A percentile compares a stretch with the other conserved stretches of the same genome.
Conservation (phyloP, 805 yeast genomes). For the Candida dendrica region DNA sequence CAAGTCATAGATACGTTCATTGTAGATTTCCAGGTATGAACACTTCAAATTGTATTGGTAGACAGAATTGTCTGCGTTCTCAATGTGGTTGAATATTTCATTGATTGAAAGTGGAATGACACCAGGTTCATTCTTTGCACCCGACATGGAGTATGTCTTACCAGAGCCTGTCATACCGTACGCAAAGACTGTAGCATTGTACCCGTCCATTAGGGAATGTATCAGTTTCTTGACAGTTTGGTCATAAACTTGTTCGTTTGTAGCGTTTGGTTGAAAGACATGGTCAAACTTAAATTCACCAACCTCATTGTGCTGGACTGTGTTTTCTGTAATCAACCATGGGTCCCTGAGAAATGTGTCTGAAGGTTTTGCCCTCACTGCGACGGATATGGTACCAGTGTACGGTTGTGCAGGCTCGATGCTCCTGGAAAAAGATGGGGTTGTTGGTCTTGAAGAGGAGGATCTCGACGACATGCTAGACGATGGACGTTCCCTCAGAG, state of each 20-base stretch:
- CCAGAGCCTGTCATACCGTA: constrained; percentile 98
- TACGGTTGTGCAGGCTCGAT: constrained; percentile 26
- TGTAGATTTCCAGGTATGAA: constrained; percentile 85
- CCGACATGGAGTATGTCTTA: constrained; percentile 88
- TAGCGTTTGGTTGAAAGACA: constrained; percentile 53
- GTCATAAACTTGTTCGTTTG: constrained; percentile 57
- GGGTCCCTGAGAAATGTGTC: constrained; percentile 23
- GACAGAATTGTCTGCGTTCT: constrained; percentile 15
- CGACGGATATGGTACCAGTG: constrained; percentile 68
- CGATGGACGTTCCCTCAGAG: constrained; percentile 12
- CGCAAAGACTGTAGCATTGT: constrained; percentile 84
- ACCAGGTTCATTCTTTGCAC: constrained; percentile 51
- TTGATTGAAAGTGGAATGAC: constrained; percentile 71
- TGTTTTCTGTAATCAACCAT: constrained; percentile 21
- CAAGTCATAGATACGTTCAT: constrained; percentile 82
- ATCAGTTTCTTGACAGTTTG: constrained; percentile 46
- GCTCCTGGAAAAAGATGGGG: constrained; percentile 11
- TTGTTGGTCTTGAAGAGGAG: constrained; percentile 14
- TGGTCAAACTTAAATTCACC: constrained; percentile 72
- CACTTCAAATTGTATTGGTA: constrained; percentile 41
- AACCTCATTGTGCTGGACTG: constrained; percentile 48
- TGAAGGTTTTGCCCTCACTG: constrained; percentile 70
- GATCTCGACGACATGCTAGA: constrained; percentile 4
- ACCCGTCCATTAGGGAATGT: constrained; percentile 59
- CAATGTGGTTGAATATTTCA: constrained; percentile 46